Base-by-base conservation (phyloP, 495 filamentous ascomycete species). In the Daldinia childiae region DNA sequence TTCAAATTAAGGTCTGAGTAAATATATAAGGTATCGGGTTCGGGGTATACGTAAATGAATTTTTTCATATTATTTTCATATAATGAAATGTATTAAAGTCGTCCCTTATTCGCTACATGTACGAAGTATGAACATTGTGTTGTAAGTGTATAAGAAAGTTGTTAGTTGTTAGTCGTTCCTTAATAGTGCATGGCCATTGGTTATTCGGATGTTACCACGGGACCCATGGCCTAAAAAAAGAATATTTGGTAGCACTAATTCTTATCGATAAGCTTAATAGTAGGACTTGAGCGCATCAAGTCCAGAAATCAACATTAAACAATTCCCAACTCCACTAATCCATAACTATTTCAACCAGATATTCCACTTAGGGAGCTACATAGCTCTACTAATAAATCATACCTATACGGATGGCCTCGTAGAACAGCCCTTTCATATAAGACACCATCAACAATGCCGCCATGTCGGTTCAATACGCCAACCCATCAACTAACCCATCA, bases 381-480 rank as follows among this genome's bases (percentile, higher is more conserved):
- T 4, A 27, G 11, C 12, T 27, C 38, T 34, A 27, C n/a, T 38
- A 51, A 4, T 24, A 6, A 48, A 65, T 2, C 29, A 38, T 9
- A 43, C 52, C 56, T 8, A 51, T 45, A 55, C 64, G 27, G 4
- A 64, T 29, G 62, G 38, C 29, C 62, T 57, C n/a, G n/a, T 43
- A 62, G 17, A 58, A 19, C 15, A 36, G 7, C 21, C 5, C 15
- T n/a, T 27, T 17, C 4, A n/a, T 8, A 17, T 4, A 14, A 15
- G 8, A 7, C 2, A 56, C 43, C 36, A 30, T 55, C 67, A 62
- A 76, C 59, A 41, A 78, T 78, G 76, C 71, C 69, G 65, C 58
- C 50, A 78, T 78, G 76, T 66, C 76, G 71, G 66, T 73, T 62
- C 56, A 65, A 26, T 71, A 74, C 41, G 27, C 74, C 57, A 76